A percentile compares a stretch with the other conserved stretches of the same genome.
Evolutionary conservation across 2,329 filamentous ascomycete species (phyloP).

Genomic region (Dryadomyces quercus-mongolicae): DNA sequence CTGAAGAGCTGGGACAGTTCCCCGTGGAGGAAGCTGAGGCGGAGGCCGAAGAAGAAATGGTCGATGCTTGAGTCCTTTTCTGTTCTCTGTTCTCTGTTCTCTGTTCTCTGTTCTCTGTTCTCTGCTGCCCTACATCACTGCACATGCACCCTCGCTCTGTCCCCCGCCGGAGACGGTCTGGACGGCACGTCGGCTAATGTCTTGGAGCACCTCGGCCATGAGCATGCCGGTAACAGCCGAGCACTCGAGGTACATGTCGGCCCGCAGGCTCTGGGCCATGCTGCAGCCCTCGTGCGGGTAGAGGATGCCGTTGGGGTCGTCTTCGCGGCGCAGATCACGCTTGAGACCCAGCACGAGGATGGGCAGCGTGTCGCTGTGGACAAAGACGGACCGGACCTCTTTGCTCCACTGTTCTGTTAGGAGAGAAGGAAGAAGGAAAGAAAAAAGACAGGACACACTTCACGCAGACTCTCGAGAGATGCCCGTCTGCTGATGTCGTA

Average conservation of each 20-base stretch:
- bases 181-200: conserved; percentile 45
- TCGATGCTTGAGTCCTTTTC: conserved; percentile 12
- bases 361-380: conserved; percentile 34
- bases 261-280: conserved; percentile 43
- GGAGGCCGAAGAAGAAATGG: conserved; percentile 6
- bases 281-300: conserved; percentile 49
- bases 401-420: conserved; percentile 39
- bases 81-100: conserved; percentile 11
- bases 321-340: conserved; percentile 44
- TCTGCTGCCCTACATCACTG: conserved; percentile 25
- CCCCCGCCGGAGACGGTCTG: conserved; percentile 33
- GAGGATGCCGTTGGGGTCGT: conserved; percentile 42
- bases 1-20: conserved; percentile 45
- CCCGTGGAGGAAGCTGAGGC: conserved; percentile 21
- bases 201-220: conserved; percentile 44
- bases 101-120: not conserved
- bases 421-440: conserved; percentile 7
- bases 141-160: conserved; percentile 43
- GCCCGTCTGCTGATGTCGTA: conserved; percentile 49
- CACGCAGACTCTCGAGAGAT: conserved; percentile 46
- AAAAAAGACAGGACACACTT: conserved; percentile 37
- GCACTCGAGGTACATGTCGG: conserved; percentile 53
- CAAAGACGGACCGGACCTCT: conserved; percentile 37
- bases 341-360: conserved; percentile 48
- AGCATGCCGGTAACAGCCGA: conserved; percentile 49